A percentile compares a stretch with the other conserved stretches of the same genome.
Conservation (phyloP, 1,284 basidiomycete genomes). For the Cryptococcus floricola region DNA sequence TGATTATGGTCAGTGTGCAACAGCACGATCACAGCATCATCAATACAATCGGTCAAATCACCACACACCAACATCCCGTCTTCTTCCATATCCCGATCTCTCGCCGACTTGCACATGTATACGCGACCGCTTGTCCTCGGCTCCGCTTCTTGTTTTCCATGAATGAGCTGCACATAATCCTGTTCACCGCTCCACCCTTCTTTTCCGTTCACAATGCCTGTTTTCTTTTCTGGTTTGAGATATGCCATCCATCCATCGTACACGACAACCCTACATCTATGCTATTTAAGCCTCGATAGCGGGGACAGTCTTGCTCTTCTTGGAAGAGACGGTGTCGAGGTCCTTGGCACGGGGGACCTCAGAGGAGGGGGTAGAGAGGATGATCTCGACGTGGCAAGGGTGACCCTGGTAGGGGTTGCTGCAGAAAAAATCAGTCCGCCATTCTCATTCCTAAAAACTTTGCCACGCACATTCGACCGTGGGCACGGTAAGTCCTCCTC, state of each 20-base stretch:
- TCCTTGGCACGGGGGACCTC: slow-evolving; percentile 88
- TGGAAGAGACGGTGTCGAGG: slow-evolving; percentile 55
- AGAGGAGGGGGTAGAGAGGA: slow-evolving; percentile 70
- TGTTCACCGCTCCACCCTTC: not conserved
- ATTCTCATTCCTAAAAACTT: slow-evolving; percentile 6
- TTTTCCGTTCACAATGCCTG: not conserved
- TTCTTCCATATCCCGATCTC: too few relatives aligned
- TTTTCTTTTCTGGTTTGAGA: slow-evolving; percentile 5
- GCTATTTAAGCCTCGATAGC: slow-evolving; percentile 50
- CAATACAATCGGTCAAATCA: too few relatives aligned
- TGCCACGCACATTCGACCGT: slow-evolving; percentile 67
- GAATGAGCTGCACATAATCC: too few relatives aligned
- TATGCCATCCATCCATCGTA: slow-evolving; percentile 44
- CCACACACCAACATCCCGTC: too few relatives aligned
- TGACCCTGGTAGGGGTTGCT: slow-evolving; percentile 82
- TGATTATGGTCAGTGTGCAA: too few relatives aligned
- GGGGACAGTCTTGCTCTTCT: slow-evolving; percentile 48
- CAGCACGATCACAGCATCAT: too few relatives aligned
- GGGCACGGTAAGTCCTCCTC: slow-evolving; percentile 98
- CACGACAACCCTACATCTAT: slow-evolving; percentile 17
- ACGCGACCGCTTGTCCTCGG: too few relatives aligned
- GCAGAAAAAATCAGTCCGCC: not conserved
- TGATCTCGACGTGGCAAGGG: slow-evolving; percentile 93
- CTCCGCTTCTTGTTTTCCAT: too few relatives aligned
- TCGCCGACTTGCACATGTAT: too few relatives aligned